Base-by-base conservation (phyloP, 352 stramenopile species). In the Phytophthora colocasiae region DNA sequence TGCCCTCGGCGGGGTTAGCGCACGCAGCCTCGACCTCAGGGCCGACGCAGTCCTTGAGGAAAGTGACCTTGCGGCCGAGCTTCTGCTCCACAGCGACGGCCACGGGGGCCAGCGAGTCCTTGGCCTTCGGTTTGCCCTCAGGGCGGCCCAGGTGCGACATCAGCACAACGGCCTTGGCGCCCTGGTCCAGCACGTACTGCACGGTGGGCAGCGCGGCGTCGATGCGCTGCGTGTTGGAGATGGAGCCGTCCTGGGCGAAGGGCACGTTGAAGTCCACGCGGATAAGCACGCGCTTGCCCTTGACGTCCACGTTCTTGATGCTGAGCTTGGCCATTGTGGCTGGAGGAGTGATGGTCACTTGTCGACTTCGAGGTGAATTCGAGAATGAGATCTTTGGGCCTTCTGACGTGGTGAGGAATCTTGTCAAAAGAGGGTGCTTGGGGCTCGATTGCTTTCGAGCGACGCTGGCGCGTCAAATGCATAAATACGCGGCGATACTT, bases 241-340 rank as follows among this genome's bases (percentile, higher is more conserved):
- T 94, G 64, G 97, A 97, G 61, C 95, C 98, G 75, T 97, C 92
- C 24, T 48, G 45, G 15, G 87, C 80, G 69, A 99, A 98, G 14
- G 98, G 98, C 40, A 99, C 98, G 80, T 99, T 99, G 66, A 99
- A 98, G 87, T 99, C 98, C 62, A 98, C 98, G 73, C 98, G 95
- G 60, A 99, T 97, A 58, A 99, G 90, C 61, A 99, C 97, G 78
- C 97, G 98, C 87, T 99, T 98, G 83, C 91, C 96, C 80, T 97
- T 95, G 58, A 98, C 83, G 73, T 98, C 93, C 51, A 95, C 89
- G 69, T 98, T 96, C 69, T 96, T 88, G 68, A 99, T 88, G 73
- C 83, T 94, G 64, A 94, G 80, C 73, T 96, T 96, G 53, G 83
- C 71, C 87, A 96, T 95, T 12, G 39, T 87, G 57, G 38, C 36